Conservation (phyloP, 2,329 filamentous ascomycete genomes). For the Pyrenochaeta sp. region DNA sequence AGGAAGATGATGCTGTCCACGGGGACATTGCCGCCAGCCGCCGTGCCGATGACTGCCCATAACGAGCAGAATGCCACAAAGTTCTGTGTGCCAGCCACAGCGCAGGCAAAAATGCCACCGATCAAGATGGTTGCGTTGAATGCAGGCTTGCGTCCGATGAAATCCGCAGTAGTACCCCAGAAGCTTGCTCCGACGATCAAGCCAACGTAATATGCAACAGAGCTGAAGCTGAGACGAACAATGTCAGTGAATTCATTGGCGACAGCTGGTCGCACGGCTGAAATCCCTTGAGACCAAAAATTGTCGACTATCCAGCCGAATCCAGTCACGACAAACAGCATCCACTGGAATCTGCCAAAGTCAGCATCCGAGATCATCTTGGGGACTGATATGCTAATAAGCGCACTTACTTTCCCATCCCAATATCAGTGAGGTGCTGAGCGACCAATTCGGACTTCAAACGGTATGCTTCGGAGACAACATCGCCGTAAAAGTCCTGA, state of each 20-base stretch:
- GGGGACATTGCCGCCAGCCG: constrained; percentile 59
- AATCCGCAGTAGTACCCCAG: constrained; percentile 43
- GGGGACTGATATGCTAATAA: neutral
- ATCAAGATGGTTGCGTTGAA: constrained; percentile 15
- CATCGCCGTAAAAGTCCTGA: constrained; percentile 50
- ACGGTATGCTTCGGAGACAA: constrained; percentile 40
- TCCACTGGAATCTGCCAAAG: constrained; percentile 55
- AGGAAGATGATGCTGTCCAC: constrained; percentile 70
- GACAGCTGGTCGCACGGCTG: constrained; percentile 12
- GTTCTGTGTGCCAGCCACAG: constrained; percentile 17
- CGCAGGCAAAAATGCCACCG: constrained; percentile 15
- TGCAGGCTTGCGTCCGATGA: constrained; percentile 16
- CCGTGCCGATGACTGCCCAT: constrained; percentile 15
- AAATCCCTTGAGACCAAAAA: constrained; percentile 37
- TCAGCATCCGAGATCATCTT: neutral
- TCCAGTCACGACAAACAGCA: constrained; percentile 70
- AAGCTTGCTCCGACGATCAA: constrained; percentile 46
- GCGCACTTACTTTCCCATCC: constrained; percentile 13
- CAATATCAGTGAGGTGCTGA: constrained; percentile 13
- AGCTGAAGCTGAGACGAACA: constrained; percentile 37
- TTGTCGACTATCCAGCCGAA: constrained; percentile 55
- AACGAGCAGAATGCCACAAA: constrained; percentile 18
- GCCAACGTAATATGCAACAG: constrained; percentile 43
- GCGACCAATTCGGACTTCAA: constrained; percentile 38
- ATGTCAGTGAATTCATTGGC: constrained; percentile 14